Evolutionary conservation across 2,329 filamentous ascomycete species (phyloP), one percentile per base, ranked within the genome.

Genomic region (Xylaria sp.): DNA sequence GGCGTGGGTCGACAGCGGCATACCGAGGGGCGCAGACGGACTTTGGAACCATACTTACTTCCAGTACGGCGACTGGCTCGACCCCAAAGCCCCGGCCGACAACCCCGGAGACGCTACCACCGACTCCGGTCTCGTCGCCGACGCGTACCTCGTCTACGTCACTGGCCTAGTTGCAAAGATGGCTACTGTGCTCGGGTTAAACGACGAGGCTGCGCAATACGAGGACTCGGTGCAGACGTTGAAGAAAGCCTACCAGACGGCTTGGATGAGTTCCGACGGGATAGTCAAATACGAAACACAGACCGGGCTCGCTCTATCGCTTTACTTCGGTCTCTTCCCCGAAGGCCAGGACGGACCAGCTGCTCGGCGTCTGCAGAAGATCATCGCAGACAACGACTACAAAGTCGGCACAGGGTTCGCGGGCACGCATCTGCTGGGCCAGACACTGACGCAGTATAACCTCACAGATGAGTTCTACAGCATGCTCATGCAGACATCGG

Each of bases 21-120:
- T 81, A 46, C 78, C 72, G 3, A 74, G 77, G n/a, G 79, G 73
- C 56, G 62, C 63, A 0, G 77, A 74, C 6, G 79, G 80, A 2
- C 75, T 86, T 0, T 86, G 84, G 84, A 73, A 80, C 53, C 76
- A 75, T 4, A 73, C 71, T 31, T 65, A 67, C 10, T 77, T 76
- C 53, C 83, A 85, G 66, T 80, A 79, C 42, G 79, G 82, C 36
- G 84, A 86, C 69, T 86, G 84, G 84, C 79, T 86, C 1, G 84
- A 85, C 63, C 84, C 84, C 0, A 78, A 78, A 3, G 79, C 84
- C 0, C 83, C 84, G 0, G 77, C 80, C 0, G 77, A 82, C 0
- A 72, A 80, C 9, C 79, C 84, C 0, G 80, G 77, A 2, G 74
- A 74, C 17, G 82, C 81, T 0, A 80, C 78, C 0, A 85, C 84